Percentiles rank a stretch among this genome's conserved stretches.
Evolutionary conservation across 1,284 basidiomycete species (phyloP).

Genomic region (Marasmius tenuissimus): DNA sequence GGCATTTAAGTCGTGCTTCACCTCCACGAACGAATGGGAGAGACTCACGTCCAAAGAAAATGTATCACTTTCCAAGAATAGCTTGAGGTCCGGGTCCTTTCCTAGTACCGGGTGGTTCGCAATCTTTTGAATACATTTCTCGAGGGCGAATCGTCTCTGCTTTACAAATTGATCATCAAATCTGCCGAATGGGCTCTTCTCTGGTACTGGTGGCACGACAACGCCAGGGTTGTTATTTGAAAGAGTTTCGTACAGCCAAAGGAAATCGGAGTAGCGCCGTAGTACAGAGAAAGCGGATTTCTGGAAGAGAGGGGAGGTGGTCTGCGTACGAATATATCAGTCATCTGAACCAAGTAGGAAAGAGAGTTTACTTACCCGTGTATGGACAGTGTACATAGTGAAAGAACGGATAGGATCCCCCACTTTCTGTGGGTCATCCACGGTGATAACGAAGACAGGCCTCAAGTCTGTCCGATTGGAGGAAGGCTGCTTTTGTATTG

Average conservation of each 20-base stretch:
- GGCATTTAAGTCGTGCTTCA: too few species aligned
- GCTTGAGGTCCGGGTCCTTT: slow-evolving; percentile 80
- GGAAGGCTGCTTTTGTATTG: slow-evolving; percentile 29
- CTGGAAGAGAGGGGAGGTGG: slow-evolving; percentile 79
- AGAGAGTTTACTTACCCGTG: slow-evolving; percentile 51
- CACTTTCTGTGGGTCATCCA: slow-evolving; percentile 92
- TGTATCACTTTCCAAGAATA: slow-evolving; percentile 88
- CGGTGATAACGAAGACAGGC: slow-evolving; percentile 76
- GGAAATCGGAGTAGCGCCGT: slow-evolving; percentile 94
- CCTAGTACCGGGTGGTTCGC: slow-evolving; percentile 85
- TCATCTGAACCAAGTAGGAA: not conserved
- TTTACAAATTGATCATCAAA: slow-evolving; percentile 90
- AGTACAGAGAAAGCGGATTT: slow-evolving; percentile 88
- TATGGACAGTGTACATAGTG: slow-evolving; percentile 94
- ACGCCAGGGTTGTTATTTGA: slow-evolving; percentile 94
- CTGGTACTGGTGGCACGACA: slow-evolving; percentile 94
- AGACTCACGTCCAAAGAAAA: slow-evolving; percentile 76
- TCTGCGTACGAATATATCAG: slow-evolving; percentile 34
- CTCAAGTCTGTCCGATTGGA: slow-evolving; percentile 40
- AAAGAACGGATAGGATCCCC: slow-evolving; percentile 91
- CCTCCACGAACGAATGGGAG: not conserved
- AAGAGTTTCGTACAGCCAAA: slow-evolving; percentile 94
- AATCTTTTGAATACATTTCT: slow-evolving; percentile 87
- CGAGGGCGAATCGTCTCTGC: slow-evolving; percentile 79
- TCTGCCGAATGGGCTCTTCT: slow-evolving; percentile 90